Evolutionary conservation across 768 basidiomycete genomes (phyloP).

Genomic region (Coprinellus aureogranulatus): DNA sequence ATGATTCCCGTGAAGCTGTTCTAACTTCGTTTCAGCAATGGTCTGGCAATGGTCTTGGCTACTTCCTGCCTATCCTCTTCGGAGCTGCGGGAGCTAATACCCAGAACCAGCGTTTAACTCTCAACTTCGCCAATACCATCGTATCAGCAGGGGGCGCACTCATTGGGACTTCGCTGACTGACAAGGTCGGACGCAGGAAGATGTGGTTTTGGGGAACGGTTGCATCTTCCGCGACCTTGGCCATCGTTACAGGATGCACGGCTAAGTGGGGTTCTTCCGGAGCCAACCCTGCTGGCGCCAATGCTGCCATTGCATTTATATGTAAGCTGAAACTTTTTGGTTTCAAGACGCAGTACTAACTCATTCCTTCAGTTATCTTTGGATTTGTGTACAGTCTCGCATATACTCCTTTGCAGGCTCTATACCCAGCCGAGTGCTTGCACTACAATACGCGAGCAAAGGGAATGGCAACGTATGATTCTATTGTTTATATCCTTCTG

Average conservation of each 20-base stretch:
- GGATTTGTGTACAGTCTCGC: constrained; percentile 53
- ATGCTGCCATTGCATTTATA: constrained; percentile 45
- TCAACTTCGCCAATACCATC: constrained; percentile 44
- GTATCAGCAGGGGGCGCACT: constrained; percentile 40
- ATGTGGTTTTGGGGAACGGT: constrained; percentile 51
- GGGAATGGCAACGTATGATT: constrained; percentile 53
- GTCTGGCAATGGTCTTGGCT: constrained; percentile 54
- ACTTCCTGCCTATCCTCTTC: constrained; percentile 44
- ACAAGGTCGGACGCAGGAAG: constrained; percentile 41
- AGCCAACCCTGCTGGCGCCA: constrained; percentile 38
- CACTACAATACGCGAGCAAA: constrained; percentile 59
- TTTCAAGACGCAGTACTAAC: no score
- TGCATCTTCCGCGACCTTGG: constrained; percentile 34
- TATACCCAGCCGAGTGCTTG: constrained; percentile 56
- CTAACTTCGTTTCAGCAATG: constrained; percentile 37
- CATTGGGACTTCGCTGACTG: constrained; percentile 39
- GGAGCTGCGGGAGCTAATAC: constrained; percentile 36
- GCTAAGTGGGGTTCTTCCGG: constrained; percentile 37
- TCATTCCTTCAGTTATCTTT: constrained; percentile 46
- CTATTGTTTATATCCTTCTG: not conserved
- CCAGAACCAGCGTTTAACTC: constrained; percentile 36
- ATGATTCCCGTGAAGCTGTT: not conserved
- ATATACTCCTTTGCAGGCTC: constrained; percentile 58
- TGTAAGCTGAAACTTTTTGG: constrained; percentile 32
- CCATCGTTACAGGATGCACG: constrained; percentile 42